These are phyloP conservation scores for Tylopilus orsonianus DNA, from an alignment of 1,284 basidiomycete genomes.

Conservation along the genomic window DNA sequence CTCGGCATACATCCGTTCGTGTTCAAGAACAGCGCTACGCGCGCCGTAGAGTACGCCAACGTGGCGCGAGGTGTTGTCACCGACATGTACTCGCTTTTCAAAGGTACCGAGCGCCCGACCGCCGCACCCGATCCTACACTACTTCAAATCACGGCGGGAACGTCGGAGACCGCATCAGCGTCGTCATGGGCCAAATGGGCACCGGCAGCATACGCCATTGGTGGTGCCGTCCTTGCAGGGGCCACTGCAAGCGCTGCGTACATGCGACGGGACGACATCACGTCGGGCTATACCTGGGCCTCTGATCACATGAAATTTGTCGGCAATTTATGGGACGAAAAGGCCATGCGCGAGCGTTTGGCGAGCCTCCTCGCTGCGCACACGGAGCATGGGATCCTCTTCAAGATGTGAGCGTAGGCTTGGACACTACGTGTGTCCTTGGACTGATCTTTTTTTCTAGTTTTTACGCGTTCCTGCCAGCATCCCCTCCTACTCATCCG, in stretches of 20 bases:
- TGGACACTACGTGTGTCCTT: not conserved
- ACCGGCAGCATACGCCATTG: slow-evolving; percentile 61
- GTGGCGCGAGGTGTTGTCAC: slow-evolving; percentile 62
- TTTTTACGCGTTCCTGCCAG: slow-evolving; percentile 75
- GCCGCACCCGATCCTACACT: slow-evolving; percentile 30
- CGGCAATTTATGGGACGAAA: slow-evolving; percentile 83
- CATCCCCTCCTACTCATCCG: slow-evolving; percentile 52
- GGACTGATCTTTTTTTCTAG: slow-evolving; percentile 40
- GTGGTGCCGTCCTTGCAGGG: slow-evolving; percentile 74
- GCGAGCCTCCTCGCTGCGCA: slow-evolving; percentile 62
- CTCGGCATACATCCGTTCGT: slow-evolving; percentile 84
- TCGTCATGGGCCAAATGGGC: slow-evolving; percentile 60
- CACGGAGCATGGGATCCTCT: slow-evolving; percentile 61
- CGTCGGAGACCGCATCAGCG: slow-evolving; percentile 23
- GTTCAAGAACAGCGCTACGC: slow-evolving; percentile 82
- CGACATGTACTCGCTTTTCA: slow-evolving; percentile 51
- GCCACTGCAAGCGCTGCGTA: slow-evolving; percentile 86
- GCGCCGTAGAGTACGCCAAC: slow-evolving; percentile 72
- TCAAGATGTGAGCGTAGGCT: slow-evolving; percentile 64
- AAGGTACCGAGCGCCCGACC: slow-evolving; percentile 41
- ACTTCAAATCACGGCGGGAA: slow-evolving; percentile 26
- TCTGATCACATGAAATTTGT: slow-evolving; percentile 92
- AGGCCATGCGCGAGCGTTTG: slow-evolving; percentile 61
- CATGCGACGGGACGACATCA: slow-evolving; percentile 72
- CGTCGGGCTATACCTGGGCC: slow-evolving; percentile 73